Conservation (phyloP, 2,329 filamentous ascomycete genomes). For the Colletotrichum sp. region DNA sequence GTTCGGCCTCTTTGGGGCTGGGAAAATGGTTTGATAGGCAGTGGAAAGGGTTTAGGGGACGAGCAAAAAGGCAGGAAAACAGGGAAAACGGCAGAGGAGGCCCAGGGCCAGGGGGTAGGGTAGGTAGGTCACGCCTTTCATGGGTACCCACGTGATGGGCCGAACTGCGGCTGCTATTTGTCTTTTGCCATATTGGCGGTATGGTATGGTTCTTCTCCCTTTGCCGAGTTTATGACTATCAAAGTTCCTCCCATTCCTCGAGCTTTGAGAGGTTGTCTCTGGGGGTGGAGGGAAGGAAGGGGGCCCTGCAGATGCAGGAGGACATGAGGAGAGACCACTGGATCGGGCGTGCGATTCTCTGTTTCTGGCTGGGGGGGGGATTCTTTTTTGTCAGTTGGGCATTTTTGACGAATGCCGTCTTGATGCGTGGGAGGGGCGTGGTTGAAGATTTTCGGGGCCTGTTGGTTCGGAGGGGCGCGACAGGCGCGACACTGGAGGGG, state of each 20-base stretch:
- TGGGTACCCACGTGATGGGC: slow-evolving; percentile 15
- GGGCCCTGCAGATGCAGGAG: neutral
- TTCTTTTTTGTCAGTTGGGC: neutral
- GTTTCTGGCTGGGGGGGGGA: neutral
- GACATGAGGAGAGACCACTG: slow-evolving; percentile 4
- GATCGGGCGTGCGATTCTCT: neutral
- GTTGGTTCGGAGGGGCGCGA: slow-evolving; percentile 10
- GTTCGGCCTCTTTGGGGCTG: neutral
- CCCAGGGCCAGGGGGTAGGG: neutral
- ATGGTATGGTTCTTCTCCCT: neutral
- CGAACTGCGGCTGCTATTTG: slow-evolving; percentile 12
- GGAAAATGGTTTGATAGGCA: neutral
- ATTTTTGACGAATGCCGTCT: neutral
- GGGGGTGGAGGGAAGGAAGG: neutral
- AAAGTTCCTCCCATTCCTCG: neutral
- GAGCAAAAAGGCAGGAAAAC: neutral
- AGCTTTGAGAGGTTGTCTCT: neutral
- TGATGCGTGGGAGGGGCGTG: neutral
- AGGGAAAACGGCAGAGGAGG: neutral
- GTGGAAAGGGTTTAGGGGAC: neutral
- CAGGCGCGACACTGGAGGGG: neutral
- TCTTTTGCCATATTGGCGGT: neutral
- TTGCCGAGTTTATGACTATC: neutral
- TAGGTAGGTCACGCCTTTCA: neutral
- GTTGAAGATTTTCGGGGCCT: neutral